Evolutionary conservation across 345 rosid genomes (phyloP), one percentile per base, ranked within the genome.

Genomic region (Euphorbia pulcherrima): DNA sequence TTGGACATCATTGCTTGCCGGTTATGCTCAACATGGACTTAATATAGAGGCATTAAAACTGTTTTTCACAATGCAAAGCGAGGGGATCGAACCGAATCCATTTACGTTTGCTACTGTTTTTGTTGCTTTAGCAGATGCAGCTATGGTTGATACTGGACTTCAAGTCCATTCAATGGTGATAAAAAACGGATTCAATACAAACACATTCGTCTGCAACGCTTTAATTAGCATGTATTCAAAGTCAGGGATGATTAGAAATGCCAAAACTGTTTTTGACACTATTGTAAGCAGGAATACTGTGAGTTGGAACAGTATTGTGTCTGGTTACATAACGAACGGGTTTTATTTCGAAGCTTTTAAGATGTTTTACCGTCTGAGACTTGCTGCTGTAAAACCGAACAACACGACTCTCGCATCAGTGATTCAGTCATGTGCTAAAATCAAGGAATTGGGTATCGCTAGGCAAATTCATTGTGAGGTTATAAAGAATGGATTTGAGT

Each of bases 1-100:
- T 44, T 92, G 98, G 97, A 92, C 98, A 62, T 84, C 97, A 1
- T 59, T 92, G 86, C 78, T 92, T 18, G 65, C 84, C 0, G 96
- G 97, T 60, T 90, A 86, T 69, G 85, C 86, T 0, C 68, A 72
- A 27, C 81, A 77, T 62, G 84, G 86, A 53, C 35, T 75, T 70
- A 82, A 82, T 62, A 75, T 63, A 12, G 83, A 74, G 66, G 90
- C 81, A 26, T 65, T 86, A 54, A 72, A 61, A 21, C 70, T 84
- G 68, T 88, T 92, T 73, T 51, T 33, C 52, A 62, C 74, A 69
- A 88, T 90, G 97, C 86, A 67, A 44, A 66, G 24, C 23, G 86
- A 79, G 74, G 98, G 88, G 16, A 63, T 85, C 40, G 72, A 74
- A 79, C 90, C 97, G 6, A 87, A 86, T 50, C 81, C 88, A 2